Conservation (phyloP, 2,329 filamentous ascomycete species). For the Fusarium sp. region DNA sequence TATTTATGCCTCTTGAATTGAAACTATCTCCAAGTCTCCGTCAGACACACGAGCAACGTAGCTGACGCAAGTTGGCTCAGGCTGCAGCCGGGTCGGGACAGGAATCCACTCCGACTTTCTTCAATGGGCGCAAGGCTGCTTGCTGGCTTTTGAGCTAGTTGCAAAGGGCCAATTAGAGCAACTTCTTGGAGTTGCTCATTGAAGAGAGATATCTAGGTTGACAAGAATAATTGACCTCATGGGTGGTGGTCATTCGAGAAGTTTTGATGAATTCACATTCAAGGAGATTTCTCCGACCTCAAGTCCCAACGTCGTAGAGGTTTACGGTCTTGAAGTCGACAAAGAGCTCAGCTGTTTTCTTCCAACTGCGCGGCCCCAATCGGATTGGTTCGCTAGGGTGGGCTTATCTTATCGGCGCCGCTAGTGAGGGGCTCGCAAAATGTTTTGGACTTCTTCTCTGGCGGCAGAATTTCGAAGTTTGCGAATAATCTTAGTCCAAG, state of each 20-base stretch:
- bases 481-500: conserved; percentile 9
- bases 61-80: conserved; percentile 50
- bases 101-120: conserved; percentile 15
- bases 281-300: too few species aligned
- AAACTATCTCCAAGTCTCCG: conserved; percentile 4
- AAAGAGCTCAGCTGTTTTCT: too few species aligned
- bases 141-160: too few species aligned
- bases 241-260: too few species aligned
- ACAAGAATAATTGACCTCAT: too few species aligned
- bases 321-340: too few species aligned
- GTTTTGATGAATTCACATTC: too few species aligned
- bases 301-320: too few species aligned
- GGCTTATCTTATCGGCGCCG: conserved; percentile 44
- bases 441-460: conserved; percentile 49
- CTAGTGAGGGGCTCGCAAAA: conserved; percentile 62
- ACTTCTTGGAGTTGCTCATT: too few species aligned
- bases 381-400: conserved; percentile 43
- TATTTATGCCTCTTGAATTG: background rate
- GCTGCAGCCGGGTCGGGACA: conserved; percentile 32
- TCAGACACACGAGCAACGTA: conserved; percentile 1
- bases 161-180: too few species aligned
- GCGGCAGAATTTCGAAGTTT: conserved; percentile 30
- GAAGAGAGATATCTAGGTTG: too few species aligned
- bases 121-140: conserved; percentile 25
- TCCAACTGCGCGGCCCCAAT: background rate